Evolutionary conservation across 139 green algal genomes (phyloP).

Genomic region (Pseudopediastrum boryanum): DNA sequence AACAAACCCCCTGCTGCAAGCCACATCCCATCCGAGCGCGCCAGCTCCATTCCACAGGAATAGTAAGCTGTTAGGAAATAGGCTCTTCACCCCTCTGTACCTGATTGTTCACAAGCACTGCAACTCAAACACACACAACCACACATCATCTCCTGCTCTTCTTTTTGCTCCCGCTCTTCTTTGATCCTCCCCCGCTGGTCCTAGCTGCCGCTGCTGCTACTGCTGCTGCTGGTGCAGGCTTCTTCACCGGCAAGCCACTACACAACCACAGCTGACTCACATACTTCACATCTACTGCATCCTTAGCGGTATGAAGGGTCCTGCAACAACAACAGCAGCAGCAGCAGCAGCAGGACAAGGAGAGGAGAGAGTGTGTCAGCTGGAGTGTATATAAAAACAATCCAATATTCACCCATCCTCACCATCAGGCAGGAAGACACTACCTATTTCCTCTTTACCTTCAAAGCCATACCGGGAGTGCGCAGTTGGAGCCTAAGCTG

Average conservation of each 20-base stretch:
- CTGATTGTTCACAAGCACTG: too few relatives aligned
- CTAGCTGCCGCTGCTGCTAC: too few relatives aligned
- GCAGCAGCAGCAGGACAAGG: background rate
- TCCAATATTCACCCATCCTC: background rate
- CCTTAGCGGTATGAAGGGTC: constrained; percentile 74
- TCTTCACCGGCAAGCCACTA: constrained; percentile 40
- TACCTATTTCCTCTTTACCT: background rate
- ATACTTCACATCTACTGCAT: constrained; percentile 71
- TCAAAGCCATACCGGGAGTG: background rate
- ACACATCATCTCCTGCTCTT: too few relatives aligned
- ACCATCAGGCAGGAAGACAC: background rate
- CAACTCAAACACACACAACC: too few relatives aligned
- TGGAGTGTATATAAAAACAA: background rate
- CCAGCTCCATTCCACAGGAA: too few relatives aligned
- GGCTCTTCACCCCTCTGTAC: too few relatives aligned
- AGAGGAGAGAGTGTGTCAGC: background rate
- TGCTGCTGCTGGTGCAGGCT: too few relatives aligned
- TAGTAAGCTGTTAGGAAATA: too few relatives aligned
- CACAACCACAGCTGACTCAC: constrained; percentile 79
- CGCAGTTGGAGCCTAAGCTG: background rate
- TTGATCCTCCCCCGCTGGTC: too few relatives aligned
- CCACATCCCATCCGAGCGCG: too few relatives aligned
- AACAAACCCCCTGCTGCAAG: too few relatives aligned
- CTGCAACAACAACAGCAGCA: constrained; percentile 29
- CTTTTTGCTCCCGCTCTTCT: too few relatives aligned